Evolutionary conservation across 2,329 filamentous ascomycete species (phyloP).

Genomic region (Conoideocrella luteorostrata): DNA sequence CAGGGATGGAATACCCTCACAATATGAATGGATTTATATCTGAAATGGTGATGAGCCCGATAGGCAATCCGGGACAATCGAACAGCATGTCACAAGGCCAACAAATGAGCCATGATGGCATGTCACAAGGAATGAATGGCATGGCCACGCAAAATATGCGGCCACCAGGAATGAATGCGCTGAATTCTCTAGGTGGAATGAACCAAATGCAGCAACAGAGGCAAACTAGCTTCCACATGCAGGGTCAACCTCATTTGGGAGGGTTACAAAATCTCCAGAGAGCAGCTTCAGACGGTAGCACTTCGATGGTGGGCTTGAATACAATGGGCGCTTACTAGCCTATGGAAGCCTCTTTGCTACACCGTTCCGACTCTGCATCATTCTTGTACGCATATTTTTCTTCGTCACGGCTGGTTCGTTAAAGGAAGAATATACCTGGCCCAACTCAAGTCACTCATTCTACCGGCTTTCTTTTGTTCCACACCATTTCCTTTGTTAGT

Average conservation of each 20-base stretch:
- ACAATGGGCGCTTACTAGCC: conserved; percentile 15
- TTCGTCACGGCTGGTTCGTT: conserved; percentile 1
- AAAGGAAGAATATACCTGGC: not conserved
- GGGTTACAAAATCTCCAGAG: conserved; percentile 46
- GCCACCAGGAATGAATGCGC: conserved; percentile 22
- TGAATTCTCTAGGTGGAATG: conserved; percentile 23
- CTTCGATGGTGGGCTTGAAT: conserved; percentile 20
- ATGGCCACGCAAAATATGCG: conserved; percentile 17
- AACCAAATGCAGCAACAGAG: conserved; percentile 21
- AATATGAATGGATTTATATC: conserved; percentile 42
- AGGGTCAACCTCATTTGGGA: conserved; percentile 21
- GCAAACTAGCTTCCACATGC: conserved; percentile 27
- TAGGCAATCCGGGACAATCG: conserved; percentile 25
- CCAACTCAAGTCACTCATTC: not conserved
- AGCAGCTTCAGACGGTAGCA: conserved; percentile 30
- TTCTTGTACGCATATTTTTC: not conserved
- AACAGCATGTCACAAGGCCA: conserved; percentile 18
- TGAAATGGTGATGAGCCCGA: conserved; percentile 48
- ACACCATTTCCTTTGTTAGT: not conserved
- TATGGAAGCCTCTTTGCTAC: too few species aligned
- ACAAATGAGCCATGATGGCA: conserved; percentile 22
- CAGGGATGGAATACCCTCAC: conserved; percentile 42
- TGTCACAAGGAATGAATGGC: conserved; percentile 21
- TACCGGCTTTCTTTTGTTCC: not conserved
- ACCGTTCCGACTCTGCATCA: not conserved